Base-by-base conservation (phyloP, 768 basidiomycete genomes). In the Mycena vitilis region DNA sequence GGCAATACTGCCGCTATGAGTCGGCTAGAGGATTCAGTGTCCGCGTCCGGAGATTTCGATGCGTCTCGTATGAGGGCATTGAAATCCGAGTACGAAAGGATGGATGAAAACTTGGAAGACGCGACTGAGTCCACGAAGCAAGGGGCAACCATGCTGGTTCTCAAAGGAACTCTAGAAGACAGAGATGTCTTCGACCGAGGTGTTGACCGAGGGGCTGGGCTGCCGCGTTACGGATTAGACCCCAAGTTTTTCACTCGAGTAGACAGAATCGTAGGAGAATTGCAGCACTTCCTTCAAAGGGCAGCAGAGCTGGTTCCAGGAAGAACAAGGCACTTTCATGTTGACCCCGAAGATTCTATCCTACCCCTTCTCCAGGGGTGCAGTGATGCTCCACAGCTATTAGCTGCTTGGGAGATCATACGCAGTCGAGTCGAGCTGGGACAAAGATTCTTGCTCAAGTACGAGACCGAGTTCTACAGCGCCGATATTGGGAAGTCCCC, bases 331-430 rank as follows among this genome's bases (percentile, higher is more conserved):
- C 25, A 5, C 22, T 57, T 57, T n/a, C 37, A 42, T 20, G 25
- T 57, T 6, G 56, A 57, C 23, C 56, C 56, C 2, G 56, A 44
- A n/a, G 56, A 57, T 15, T 12, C 56, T 3, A 42, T 40, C 9
- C 10, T 44, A n/a, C 56, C 56, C 4, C 12, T 57, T 3, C 38
- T 57, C 6, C 5, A 44, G 22, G 38, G 22, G 4, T 10, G 38
- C n/a, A 15, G 16, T 44, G 22, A 44, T 23, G 5, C 44, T 4
- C 5, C 22, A 5, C 56, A 57, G 23, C 56, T 57, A 5, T 6
- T 9, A 5, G 56, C 38, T 7, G 56, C 56, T 42, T 57, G 56
- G 56, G 56, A 57, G 56, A 57, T 57, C 6, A 23, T 57, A 8
- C 18, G 40, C 13, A 5, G 5, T 5, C 56, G 56, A 3, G 15